phyloP scores from a whole-genome alignment of 2,329 filamentous ascomycete genomes.

The Fonsecaea pugnacius region DNA sequence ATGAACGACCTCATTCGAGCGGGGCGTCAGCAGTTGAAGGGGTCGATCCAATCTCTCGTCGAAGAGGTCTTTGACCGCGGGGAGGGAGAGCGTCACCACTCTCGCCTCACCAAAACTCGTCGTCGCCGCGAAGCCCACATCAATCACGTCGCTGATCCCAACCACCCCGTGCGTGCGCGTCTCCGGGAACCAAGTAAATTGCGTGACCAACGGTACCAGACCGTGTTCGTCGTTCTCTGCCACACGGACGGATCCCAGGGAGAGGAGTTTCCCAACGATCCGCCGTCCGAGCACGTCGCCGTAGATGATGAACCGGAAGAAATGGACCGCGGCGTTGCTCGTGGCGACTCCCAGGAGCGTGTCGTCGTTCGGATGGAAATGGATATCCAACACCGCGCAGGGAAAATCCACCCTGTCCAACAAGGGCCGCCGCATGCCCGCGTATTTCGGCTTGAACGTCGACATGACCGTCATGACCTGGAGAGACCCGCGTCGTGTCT shows the following conservation, averaged over 20 bases:
- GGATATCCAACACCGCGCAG: conserved; percentile 81
- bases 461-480: conserved; percentile 29
- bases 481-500: conserved; percentile 29
- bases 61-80: conserved; percentile 44
- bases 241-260: conserved; percentile 33
- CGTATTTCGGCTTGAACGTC: conserved; percentile 22
- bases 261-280: conserved; percentile 49
- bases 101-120: conserved; percentile 42
- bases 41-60: conserved; percentile 17
- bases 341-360: conserved; percentile 73
- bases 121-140: conserved; percentile 43
- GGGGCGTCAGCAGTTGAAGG: conserved; percentile 32
- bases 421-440: conserved; percentile 27
- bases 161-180: conserved; percentile 20
- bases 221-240: conserved; percentile 27
- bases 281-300: conserved; percentile 32
- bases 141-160: conserved; percentile 25
- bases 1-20: conserved; percentile 40
- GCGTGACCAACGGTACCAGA: conserved; percentile 30
- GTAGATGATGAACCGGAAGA: conserved; percentile 55
- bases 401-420: conserved; percentile 38
- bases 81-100: conserved; percentile 36
- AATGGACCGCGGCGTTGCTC: conserved; percentile 71
- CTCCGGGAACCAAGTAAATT: conserved; percentile 35
- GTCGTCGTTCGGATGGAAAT: conserved; percentile 68